Base-by-base conservation (phyloP, 2,329 filamentous ascomycete genomes). In the Karstenula rhodostoma region DNA sequence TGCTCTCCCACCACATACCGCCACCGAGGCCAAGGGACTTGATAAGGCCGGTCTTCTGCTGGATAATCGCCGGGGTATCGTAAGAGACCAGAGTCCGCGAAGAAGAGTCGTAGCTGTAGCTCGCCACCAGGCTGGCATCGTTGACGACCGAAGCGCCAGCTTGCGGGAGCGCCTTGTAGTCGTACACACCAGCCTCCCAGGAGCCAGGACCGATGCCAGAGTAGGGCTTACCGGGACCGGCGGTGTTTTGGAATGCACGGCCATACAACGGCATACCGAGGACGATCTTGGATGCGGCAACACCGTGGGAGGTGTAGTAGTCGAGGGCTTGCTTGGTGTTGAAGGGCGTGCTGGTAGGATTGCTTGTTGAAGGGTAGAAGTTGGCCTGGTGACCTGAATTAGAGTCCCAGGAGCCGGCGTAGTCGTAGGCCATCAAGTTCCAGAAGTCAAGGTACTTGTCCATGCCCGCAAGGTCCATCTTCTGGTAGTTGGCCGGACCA, bases 391-490 rank as follows among this genome's bases (percentile, higher is more conserved):
- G 75, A 19, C 76, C 75, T 3, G 76, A 65, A 27, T 65, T 64
- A 4, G 66, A 50, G 62, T 77, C 73, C 74, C 75, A 77, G 1
- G 71, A 73, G 9, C 76, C 76, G 13, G 76, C 68, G 60, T 88
- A 96, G 79, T 96, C 93, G 78, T 96, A 96, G 1, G 91, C 90
- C 93, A 96, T 96, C 44, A 93, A 78, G 65, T 85, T 84, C 79
- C 81, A 84, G 74, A 84, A 83, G 65, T 84, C 81, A 43, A 85
- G 76, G 51, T 82, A 78, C 17, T 71, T 46, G 66, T 83, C 77
- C 82, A 85, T 84, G 17, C 72, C 75, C 3, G 70, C 65, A 8
- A 84, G 72, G 15, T 78, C 73, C 59, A 84, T 66, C 15, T 71
- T 76, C 23, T 78, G 73, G 68, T 83, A 84, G 64, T 82, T 77